These are phyloP conservation scores for Coriaria nepalensis DNA, from an alignment of 306 rosid species.

Conservation along the genomic window DNA sequence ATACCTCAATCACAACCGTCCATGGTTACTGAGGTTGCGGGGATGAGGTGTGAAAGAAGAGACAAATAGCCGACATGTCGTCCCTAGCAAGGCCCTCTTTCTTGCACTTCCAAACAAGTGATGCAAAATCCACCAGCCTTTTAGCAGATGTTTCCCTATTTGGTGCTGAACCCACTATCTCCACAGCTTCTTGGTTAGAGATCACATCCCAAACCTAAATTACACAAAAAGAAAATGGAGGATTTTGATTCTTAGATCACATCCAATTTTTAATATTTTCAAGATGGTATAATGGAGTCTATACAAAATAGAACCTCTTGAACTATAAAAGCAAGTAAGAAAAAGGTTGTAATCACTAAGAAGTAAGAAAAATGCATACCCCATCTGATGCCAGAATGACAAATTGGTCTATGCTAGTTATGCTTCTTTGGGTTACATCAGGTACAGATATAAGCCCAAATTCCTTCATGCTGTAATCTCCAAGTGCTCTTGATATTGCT, in stretches of 20 bases:
- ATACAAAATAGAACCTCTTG: not conserved
- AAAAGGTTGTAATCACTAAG: not conserved
- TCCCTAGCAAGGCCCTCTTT: slow-evolving; percentile 68
- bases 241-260: not conserved
- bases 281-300: not conserved
- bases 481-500: slow-evolving; percentile 95
- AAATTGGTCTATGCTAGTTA: slow-evolving; percentile 58
- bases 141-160: slow-evolving; percentile 53
- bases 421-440: slow-evolving; percentile 61
- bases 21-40: no score
- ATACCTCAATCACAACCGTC: no score
- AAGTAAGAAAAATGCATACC: slow-evolving; percentile 24
- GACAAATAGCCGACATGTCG: slow-evolving; percentile 90
- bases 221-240: slow-evolving; percentile 3
- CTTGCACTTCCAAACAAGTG: slow-evolving; percentile 75
- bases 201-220: slow-evolving; percentile 89
- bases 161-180: slow-evolving; percentile 40
- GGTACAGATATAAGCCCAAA: slow-evolving; percentile 91
- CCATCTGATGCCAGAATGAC: slow-evolving; percentile 90
- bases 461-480: slow-evolving; percentile 75
- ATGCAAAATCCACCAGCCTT: slow-evolving; percentile 58
- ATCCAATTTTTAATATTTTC: not conserved
- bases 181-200: slow-evolving; percentile 90
- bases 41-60: slow-evolving; percentile 66
- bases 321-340: not conserved